Evolutionary conservation across 2,329 filamentous ascomycete species (phyloP).

Genomic region (Fusarium acutatum): DNA sequence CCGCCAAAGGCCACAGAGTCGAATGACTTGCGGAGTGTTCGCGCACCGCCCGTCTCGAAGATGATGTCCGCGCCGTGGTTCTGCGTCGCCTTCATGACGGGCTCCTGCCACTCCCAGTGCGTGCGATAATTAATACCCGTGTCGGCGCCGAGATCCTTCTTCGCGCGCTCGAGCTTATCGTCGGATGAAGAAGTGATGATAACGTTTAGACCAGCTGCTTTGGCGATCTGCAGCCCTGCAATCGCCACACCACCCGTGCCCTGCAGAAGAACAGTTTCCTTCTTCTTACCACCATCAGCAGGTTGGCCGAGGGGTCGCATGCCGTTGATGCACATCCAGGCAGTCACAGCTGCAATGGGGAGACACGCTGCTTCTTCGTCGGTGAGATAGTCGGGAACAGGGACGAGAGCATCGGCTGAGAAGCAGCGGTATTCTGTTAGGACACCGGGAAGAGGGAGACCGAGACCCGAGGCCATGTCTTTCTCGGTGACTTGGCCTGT

Average conservation of each 20-base stretch:
- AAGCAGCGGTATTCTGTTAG: slow-evolving; percentile 69
- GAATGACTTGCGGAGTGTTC: slow-evolving; percentile 62
- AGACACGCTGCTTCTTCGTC: slow-evolving; percentile 68
- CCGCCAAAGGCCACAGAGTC: slow-evolving; percentile 64
- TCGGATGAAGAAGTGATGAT: slow-evolving; percentile 65
- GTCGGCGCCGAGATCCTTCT: slow-evolving; percentile 58
- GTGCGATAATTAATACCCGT: slow-evolving; percentile 63
- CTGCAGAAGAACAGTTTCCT: slow-evolving; percentile 57
- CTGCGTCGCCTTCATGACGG: slow-evolving; percentile 56
- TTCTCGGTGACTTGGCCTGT: slow-evolving; percentile 66
- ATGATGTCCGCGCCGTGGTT: slow-evolving; percentile 61
- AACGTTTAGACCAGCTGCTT: slow-evolving; percentile 58
- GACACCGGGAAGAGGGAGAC: slow-evolving; percentile 66
- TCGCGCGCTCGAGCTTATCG: slow-evolving; percentile 57
- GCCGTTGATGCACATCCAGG: slow-evolving; percentile 72
- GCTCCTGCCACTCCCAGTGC: slow-evolving; percentile 60
- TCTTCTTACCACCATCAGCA: slow-evolving; percentile 31
- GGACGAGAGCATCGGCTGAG: slow-evolving; percentile 62
- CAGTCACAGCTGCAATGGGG: slow-evolving; percentile 69
- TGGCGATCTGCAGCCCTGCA: slow-evolving; percentile 62
- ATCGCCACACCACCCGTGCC: slow-evolving; percentile 64
- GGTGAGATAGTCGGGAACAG: slow-evolving; percentile 63
- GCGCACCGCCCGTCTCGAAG: slow-evolving; percentile 63
- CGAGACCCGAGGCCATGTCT: slow-evolving; percentile 66
- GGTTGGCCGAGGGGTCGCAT: slow-evolving; percentile 63